These are phyloP conservation scores for Pugionium dolabratum DNA, from an alignment of 345 rosid species.

Conservation along the genomic window DNA sequence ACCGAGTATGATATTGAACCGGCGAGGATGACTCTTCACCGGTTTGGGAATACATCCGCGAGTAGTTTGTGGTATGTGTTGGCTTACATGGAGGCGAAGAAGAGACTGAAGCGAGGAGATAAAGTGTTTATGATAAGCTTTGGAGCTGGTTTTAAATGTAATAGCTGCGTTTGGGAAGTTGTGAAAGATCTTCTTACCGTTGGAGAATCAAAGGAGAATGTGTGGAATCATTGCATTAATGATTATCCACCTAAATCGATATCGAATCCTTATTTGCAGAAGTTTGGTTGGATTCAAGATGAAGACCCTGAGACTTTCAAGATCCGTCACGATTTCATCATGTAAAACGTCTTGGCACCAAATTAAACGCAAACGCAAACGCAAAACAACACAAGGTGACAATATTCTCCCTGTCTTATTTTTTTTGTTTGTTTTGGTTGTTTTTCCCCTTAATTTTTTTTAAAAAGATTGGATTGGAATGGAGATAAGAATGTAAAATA, in stretches of 20 bases:
- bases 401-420: constrained; percentile 13
- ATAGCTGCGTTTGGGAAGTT: constrained; percentile 53
- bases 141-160: constrained; percentile 59
- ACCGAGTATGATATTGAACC: constrained; percentile 76
- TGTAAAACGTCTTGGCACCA: constrained; percentile 31
- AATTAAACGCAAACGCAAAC: constrained; percentile 16
- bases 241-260: constrained; percentile 72
- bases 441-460: constrained; percentile 2
- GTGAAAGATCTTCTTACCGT: constrained; percentile 38
- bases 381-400: constrained; percentile 30
- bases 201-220: constrained; percentile 51
- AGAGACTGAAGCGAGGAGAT: constrained; percentile 76
- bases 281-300: constrained; percentile 87
- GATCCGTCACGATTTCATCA: constrained; percentile 42
- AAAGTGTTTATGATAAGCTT: constrained; percentile 60
- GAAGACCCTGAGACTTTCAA: constrained; percentile 75
- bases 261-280: constrained; percentile 73
- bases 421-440: not conserved
- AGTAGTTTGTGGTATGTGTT: constrained; percentile 92
- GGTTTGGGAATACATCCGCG: constrained; percentile 95
- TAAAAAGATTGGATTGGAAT: constrained; percentile 9
- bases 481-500: constrained; percentile 27
- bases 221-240: constrained; percentile 71
- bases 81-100: constrained; percentile 86
- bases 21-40: constrained; percentile 85